These are phyloP conservation scores for Testicularia cyperi DNA, from an alignment of 1,284 basidiomycete genomes.

Conservation along the genomic window DNA sequence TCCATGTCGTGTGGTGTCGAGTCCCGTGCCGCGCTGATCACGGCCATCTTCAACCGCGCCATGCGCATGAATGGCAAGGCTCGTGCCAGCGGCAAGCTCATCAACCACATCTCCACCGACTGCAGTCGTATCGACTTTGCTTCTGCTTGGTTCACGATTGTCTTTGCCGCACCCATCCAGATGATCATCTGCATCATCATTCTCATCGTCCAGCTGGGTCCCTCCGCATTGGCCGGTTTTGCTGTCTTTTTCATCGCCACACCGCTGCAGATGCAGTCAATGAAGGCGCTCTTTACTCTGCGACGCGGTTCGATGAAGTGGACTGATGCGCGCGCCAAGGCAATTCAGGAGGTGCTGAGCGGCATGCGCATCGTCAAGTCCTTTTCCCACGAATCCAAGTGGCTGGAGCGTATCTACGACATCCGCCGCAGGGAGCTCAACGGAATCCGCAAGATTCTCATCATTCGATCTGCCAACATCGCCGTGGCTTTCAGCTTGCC, in stretches of 20 bases:
- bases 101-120: conserved; percentile 92
- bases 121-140: conserved; percentile 87
- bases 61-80: conserved; percentile 77
- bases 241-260: conserved; percentile 70
- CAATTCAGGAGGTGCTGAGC: conserved; percentile 56
- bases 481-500: conserved; percentile 73
- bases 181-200: conserved; percentile 64
- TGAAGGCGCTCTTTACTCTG: conserved; percentile 74
- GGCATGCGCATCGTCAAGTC: conserved; percentile 60
- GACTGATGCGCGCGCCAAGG: conserved; percentile 70
- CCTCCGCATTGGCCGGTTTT: conserved; percentile 79
- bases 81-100: conserved; percentile 78
- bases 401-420: conserved; percentile 68
- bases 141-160: conserved; percentile 74
- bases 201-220: conserved; percentile 74
- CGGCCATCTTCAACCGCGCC: conserved; percentile 79
- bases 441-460: conserved; percentile 74
- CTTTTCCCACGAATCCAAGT: conserved; percentile 52
- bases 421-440: conserved; percentile 76
- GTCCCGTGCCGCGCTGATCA: conserved; percentile 80
- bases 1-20: conserved; percentile 66
- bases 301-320: conserved; percentile 79
- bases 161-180: conserved; percentile 70
- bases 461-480: conserved; percentile 73
- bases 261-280: conserved; percentile 71